Base-by-base conservation (phyloP, 345 rosid genomes). In the Euphorbia pulcherrima region DNA sequence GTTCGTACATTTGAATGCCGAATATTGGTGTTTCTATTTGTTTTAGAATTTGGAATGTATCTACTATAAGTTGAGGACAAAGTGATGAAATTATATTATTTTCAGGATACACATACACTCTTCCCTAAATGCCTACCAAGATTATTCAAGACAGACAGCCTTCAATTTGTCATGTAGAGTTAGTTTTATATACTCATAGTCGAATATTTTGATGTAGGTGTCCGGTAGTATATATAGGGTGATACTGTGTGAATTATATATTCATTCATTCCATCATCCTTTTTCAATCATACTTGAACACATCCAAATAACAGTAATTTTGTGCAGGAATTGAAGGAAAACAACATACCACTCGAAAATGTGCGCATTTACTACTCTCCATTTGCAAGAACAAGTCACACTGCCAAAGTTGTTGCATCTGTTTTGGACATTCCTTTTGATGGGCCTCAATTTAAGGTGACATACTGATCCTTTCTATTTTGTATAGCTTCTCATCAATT, bases 361-460 rank as follows among this genome's bases (percentile, higher is more conserved):
- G 96, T 91, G 26, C 87, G 89, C 62, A 89, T 94, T 27, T 94
- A 90, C 79, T 94, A 85, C 80, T 91, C 99, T 5, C 97, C 97
- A 9, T 94, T 91, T 78, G 75, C 96, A 54, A 85, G 97, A 79
- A 94, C 97, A 30, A 80, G 75, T 64, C 92, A 90, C 85, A 91
- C 95, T 11, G 97, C 99, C 27, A 73, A 75, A 72, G 83, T 84
- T 56, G 92, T 78, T 60, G 88, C 92, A 13, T 87, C 90, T 29
- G 86, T 79, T 65, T 70, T 94, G 78, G 79, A 80, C 69, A 50
- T 94, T 67, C 88, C 90, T 2, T 88, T 91, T 69, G 85, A 80
- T 40, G 83, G 88, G 69, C 85, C 97, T 73, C 97, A 85, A 55
- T 89, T 90, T 70, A 88, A 80, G 89, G 97, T 88, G 44, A 72